Conservation (phyloP, 345 rosid genomes). For the Capsella bursapastoris region DNA sequence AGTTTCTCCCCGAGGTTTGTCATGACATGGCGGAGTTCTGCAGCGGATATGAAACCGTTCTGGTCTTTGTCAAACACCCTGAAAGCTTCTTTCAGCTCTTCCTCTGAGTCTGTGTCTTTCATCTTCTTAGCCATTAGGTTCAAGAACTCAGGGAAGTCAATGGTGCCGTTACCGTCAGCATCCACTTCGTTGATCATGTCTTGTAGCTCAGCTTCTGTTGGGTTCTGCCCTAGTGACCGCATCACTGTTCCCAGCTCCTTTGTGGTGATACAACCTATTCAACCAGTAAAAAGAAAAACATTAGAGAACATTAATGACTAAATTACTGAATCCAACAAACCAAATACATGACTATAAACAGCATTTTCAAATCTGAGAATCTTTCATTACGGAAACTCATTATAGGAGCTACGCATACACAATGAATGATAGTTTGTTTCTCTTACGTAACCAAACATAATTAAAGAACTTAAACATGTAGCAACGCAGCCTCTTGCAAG, state of each 20-base stretch:
- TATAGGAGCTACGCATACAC: not conserved
- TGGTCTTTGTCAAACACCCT: slow-evolving; percentile 45
- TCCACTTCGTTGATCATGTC: slow-evolving; percentile 43
- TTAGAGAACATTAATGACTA: slow-evolving; percentile 13
- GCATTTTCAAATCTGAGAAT: not conserved
- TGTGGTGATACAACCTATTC: slow-evolving; percentile 64
- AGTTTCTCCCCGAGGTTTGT: slow-evolving; percentile 35
- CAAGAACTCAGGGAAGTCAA: slow-evolving; percentile 42
- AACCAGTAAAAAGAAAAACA: not conserved
- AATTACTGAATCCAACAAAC: not conserved
- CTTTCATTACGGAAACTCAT: not conserved
- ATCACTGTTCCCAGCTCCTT: slow-evolving; percentile 85
- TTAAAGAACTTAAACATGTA: not conserved
- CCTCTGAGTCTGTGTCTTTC: slow-evolving; percentile 43
- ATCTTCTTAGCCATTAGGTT: slow-evolving; percentile 47
- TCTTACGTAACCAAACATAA: not conserved
- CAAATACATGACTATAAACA: not conserved
- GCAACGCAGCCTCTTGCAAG: not conserved
- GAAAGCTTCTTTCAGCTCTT: slow-evolving; percentile 44
- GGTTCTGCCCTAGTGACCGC: slow-evolving; percentile 79
- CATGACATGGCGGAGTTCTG: slow-evolving; percentile 41
- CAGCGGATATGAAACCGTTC: slow-evolving; percentile 42
- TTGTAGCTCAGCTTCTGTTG: slow-evolving; percentile 66
- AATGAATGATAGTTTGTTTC: not conserved
- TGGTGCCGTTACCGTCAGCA: slow-evolving; percentile 41